A percentile compares a stretch with the other conserved stretches of the same genome.
Evolutionary conservation across 148 eudicot species (phyloP).

Genomic region (Salicornia ramosissima): DNA sequence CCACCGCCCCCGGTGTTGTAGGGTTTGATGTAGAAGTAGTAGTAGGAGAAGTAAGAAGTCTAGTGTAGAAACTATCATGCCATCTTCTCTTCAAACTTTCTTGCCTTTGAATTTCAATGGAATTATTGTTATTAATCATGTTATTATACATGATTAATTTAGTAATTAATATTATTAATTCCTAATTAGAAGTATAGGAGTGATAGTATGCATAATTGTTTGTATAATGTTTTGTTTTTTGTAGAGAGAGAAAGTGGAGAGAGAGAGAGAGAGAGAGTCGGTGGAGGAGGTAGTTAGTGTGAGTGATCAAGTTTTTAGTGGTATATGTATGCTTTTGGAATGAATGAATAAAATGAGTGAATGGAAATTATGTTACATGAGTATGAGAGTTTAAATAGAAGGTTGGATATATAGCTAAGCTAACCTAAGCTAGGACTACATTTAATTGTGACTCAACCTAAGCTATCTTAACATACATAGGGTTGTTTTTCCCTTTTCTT

Average conservation of each 20-base stretch:
- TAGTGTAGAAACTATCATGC: constrained; percentile 38
- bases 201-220: neutral
- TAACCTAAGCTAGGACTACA: constrained; percentile 2
- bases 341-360: constrained; percentile 12
- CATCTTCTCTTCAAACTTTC: constrained; percentile 32
- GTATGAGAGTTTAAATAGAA: constrained; percentile 7
- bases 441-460: neutral
- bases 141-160: constrained; percentile 6
- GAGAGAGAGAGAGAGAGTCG: constrained; percentile 15
- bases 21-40: neutral
- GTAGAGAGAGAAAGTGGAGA: neutral
- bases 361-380: neutral
- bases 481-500: neutral
- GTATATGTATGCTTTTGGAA: constrained; percentile 8
- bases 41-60: constrained; percentile 11
- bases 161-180: neutral
- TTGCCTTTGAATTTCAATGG: constrained; percentile 18
- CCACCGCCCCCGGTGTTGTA: neutral
- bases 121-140: constrained; percentile 10
- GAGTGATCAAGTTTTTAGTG: constrained; percentile 28
- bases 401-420: no score
- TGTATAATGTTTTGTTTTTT: neutral
- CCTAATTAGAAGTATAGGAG: neutral
- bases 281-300: constrained; percentile 35
- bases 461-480: neutral